Evolutionary conservation across 2,329 filamentous ascomycete genomes (phyloP), one percentile per base, ranked within the genome.

Genomic region (Aspergillus sergii): DNA sequence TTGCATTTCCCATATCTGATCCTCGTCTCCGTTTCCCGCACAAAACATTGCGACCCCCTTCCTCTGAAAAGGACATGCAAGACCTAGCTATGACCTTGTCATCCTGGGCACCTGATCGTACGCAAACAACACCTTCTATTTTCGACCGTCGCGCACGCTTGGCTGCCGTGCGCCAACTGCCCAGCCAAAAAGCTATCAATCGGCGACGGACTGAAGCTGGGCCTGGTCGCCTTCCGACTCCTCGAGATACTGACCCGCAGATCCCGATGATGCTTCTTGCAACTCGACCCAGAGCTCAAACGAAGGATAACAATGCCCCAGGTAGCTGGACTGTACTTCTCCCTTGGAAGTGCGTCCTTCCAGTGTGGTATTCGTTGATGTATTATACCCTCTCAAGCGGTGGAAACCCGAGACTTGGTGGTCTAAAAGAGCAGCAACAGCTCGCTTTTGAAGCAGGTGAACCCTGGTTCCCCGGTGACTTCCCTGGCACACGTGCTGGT

Each of bases 401-500:
- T 9, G 89, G 90, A 0, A 96, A 93, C 64, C 91, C 92, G 1
- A 85, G 90, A 28, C 93, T 96, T 69, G 94, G 92, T 1, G 94
- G 95, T 0, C 72, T 97, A 36, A 84, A 92, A 51, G 91, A 99
- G 77, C 84, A 88, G 57, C 86, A 89, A 41, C 94, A 98, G 74
- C 84, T 96, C 26, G 82, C 88, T 0, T 96, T 97, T 73, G 94
- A 98, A 79, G 86, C 88, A 23, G 88, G 88, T 0, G 80, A 85
- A 43, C 88, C 93, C 1, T 96, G 91, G 87, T 99, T 97, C 72
- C 95, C 95, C 0, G 90, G 87, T 3, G 95, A 99, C 75, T 92
- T 87, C 66, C 89, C 92, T 0, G 92, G 89, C 5, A 96, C 93
- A 0, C 84, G 86, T 61, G 91, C 93, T 2, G 95, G 95, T 1